phyloP scores from a whole-genome alignment of 2,329 filamentous ascomycete genomes.

The Juglanconis juglandina region DNA sequence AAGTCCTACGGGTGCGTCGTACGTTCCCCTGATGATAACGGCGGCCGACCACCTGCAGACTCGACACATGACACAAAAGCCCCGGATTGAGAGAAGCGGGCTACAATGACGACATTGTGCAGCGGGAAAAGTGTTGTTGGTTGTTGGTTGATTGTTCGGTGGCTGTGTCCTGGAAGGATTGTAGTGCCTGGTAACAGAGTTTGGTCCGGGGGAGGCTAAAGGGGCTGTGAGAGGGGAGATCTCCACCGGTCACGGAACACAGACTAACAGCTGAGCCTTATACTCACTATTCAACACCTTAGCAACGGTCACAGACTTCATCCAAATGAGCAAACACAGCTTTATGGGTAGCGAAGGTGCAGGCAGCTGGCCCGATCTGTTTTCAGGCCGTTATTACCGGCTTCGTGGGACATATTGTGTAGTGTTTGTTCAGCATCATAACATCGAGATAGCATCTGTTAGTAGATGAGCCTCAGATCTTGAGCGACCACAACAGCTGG shows the following conservation, averaged over 20 bases:
- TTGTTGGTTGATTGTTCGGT: not conserved
- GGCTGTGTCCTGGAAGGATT: not conserved
- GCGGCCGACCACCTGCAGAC: too few species aligned
- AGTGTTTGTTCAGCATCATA: not conserved
- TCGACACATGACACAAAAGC: too few species aligned
- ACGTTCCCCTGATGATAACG: too few species aligned
- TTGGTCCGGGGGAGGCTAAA: not conserved
- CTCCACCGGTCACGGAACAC: not conserved
- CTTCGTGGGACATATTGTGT: not conserved
- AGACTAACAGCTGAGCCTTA: slow-evolving; percentile 6
- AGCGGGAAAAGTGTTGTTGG: not conserved
- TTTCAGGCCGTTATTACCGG: too few species aligned
- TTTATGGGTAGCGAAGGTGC: too few species aligned
- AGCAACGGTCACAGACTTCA: too few species aligned
- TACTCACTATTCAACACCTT: not conserved
- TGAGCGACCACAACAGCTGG: not conserved
- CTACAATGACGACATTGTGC: not conserved
- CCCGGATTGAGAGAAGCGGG: too few species aligned
- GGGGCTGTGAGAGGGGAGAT: not conserved
- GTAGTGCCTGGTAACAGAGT: not conserved
- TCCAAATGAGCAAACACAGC: not conserved
- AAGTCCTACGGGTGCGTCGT: too few species aligned
- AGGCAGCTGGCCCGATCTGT: too few species aligned
- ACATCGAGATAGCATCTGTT: not conserved
- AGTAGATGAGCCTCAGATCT: slow-evolving; percentile 3